These are phyloP conservation scores for Penicillium sp. DNA, from an alignment of 2,329 filamentous ascomycete species.

Conservation along the genomic window DNA sequence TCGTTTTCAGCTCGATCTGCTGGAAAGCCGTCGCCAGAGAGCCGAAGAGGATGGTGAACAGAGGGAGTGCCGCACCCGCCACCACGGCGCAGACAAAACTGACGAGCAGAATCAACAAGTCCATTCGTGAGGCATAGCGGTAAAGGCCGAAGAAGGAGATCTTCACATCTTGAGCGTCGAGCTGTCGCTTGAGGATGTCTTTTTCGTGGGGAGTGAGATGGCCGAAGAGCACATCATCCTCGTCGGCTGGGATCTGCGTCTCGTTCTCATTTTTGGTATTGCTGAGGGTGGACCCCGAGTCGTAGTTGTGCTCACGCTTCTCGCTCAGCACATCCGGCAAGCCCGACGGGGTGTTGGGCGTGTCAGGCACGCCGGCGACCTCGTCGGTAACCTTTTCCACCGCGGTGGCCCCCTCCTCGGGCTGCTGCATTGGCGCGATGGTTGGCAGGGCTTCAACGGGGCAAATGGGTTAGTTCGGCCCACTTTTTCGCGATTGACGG, in stretches of 20 bases:
- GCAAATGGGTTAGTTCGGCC: constrained; percentile 1
- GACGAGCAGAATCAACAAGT: constrained; percentile 62
- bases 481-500: constrained; percentile 5
- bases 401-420: constrained; percentile 16
- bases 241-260: constrained; percentile 36
- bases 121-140: constrained; percentile 66
- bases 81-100: constrained; percentile 64
- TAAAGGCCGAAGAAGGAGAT: constrained; percentile 65
- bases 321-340: neutral
- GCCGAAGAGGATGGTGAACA: constrained; percentile 79
- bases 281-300: constrained; percentile 25
- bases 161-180: constrained; percentile 62
- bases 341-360: no score
- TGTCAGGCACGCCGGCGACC: neutral
- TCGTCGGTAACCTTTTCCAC: constrained; percentile 18
- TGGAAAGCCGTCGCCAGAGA: constrained; percentile 71
- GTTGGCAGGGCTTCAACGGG: neutral
- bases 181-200: constrained; percentile 64
- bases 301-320: constrained; percentile 2
- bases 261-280: constrained; percentile 32
- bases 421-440: constrained; percentile 19
- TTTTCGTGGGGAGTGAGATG: constrained; percentile 66
- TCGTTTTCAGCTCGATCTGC: constrained; percentile 54
- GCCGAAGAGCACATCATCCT: constrained; percentile 55
- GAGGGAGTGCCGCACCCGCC: constrained; percentile 70